Evolutionary conservation across 345 rosid species (phyloP), one percentile per base, ranked within the genome.

Genomic region (Streptanthus diversifolius): DNA sequence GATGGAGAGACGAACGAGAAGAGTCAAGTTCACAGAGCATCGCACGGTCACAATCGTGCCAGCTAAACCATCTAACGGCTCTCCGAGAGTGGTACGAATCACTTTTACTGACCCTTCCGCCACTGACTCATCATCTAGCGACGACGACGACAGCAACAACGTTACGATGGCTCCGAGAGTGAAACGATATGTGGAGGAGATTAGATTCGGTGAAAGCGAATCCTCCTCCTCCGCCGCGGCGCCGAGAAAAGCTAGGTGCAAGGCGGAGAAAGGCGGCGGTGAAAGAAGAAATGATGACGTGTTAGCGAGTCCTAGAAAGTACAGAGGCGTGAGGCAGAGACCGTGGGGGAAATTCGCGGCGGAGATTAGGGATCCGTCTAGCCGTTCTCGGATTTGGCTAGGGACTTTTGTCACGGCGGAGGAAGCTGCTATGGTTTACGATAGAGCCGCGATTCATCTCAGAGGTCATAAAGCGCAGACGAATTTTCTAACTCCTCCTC

Each of bases 291-390:
- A 17, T 9, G 68, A 41, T 73, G 66, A 65, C 58, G 71, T 73
- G 33, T 32, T 49, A n/a, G 4, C 5, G 36, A 14, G n/a, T n/a
- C 51, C 7, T 13, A 40, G 14, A 4, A 75, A 75, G 54, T 75
- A 75, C 49, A 75, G 74, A 69, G 74, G 98, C 40, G 97, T 93
- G 9, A 76, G 98, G 29, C 85, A 78, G 82, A 81, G 98, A 17
- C 91, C 85, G 0, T 93, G 98, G 97, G 97, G 98, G 1, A 87
- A 90, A 13, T 93, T 87, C 73, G 96, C 96, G 10, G 96, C 98
- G 58, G 98, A 93, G 95, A 93, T 93, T 72, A 85, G 98, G 2
- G 96, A 93, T 82, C 93, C 97, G 1, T 83, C 84, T n/a, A 85
- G 74, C 66, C 85, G 88, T 45, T 71, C 89, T 33, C 83, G 98